phyloP scores from a whole-genome alignment of 768 basidiomycete species.

The Calocybe indica region DNA sequence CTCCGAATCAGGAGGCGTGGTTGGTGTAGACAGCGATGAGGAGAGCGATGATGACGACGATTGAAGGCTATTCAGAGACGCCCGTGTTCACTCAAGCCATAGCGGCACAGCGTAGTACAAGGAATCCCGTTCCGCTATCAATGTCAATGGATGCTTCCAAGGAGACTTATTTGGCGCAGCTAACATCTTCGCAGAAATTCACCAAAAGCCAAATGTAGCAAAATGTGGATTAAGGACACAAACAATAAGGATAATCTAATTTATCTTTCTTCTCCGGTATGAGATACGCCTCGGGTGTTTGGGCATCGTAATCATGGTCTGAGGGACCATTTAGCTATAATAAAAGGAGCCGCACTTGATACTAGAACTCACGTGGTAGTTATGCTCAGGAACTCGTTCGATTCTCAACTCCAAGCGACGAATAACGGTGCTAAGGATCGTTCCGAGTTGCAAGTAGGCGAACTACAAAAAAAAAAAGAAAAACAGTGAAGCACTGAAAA shows the following conservation, averaged over 20 bases:
- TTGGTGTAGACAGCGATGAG: conserved; percentile 64
- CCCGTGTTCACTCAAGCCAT: too few species aligned
- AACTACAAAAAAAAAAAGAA: conserved; percentile 43
- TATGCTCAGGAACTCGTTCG: conserved; percentile 70
- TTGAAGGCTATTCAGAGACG: conserved; percentile 8
- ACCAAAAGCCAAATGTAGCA: too few species aligned
- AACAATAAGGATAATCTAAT: conserved; percentile 20
- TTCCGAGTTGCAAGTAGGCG: conserved; percentile 90
- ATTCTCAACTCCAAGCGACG: conserved; percentile 72
- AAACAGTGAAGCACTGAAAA: not conserved
- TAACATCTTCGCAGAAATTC: too few species aligned
- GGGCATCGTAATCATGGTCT: conserved; percentile 96
- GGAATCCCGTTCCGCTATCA: too few species aligned
- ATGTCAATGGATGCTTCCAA: too few species aligned
- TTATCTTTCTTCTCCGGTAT: conserved; percentile 61
- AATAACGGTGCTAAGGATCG: conserved; percentile 73
- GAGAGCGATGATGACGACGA: conserved; percentile 49
- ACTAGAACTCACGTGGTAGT: conserved; percentile 73
- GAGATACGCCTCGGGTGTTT: conserved; percentile 58
- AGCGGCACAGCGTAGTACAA: too few species aligned
- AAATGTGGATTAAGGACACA: too few species aligned
- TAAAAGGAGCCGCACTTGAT: not conserved
- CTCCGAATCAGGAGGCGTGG: conserved; percentile 51
- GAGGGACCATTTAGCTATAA: conserved; percentile 1
- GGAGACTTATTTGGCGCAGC: too few species aligned